A percentile compares a stretch with the other conserved stretches of the same genome.
Evolutionary conservation across 371 early-diverging fungal genomes (phyloP).

Genomic region (Mortierella sp.): DNA sequence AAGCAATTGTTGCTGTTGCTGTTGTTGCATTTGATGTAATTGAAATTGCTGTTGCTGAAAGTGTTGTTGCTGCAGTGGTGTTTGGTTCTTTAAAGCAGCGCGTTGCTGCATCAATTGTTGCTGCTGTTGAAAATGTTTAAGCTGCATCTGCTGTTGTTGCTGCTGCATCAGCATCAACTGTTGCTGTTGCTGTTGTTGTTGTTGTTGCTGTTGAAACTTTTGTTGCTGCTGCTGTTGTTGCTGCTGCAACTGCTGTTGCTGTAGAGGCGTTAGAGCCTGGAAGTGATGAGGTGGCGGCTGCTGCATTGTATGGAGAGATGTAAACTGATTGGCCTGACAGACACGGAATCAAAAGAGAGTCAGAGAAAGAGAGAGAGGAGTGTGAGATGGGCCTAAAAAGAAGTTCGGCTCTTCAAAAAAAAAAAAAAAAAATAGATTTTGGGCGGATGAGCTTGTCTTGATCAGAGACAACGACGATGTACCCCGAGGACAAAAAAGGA

Average conservation of each 20-base stretch:
- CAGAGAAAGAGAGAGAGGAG: not conserved
- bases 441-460: no score
- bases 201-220: constrained; percentile 15
- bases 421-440: no score
- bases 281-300: constrained; percentile 22
- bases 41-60: constrained; percentile 38
- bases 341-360: not conserved
- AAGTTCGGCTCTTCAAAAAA: not conserved
- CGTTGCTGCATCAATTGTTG: constrained; percentile 28
- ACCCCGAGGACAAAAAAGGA: no score
- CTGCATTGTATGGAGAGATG: constrained; percentile 9
- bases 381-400: not conserved
- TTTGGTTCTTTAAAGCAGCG: constrained; percentile 13
- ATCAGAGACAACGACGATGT: no score
- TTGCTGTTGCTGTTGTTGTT: constrained; percentile 36
- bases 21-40: constrained; percentile 9
- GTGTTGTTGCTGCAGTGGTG: constrained; percentile 34
- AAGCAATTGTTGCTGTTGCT: constrained; percentile 36
- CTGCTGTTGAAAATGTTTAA: constrained; percentile 25
- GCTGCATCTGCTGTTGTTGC: constrained; percentile 17
- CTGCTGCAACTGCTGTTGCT: constrained; percentile 13
- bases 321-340: not conserved
- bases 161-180: constrained; percentile 27
- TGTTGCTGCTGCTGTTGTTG: constrained; percentile 19
- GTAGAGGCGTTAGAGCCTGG: constrained; percentile 11